These are phyloP conservation scores for Erythrobasidium hasegawianum DNA, from an alignment of 1,284 basidiomycete species.

Conservation along the genomic window DNA sequence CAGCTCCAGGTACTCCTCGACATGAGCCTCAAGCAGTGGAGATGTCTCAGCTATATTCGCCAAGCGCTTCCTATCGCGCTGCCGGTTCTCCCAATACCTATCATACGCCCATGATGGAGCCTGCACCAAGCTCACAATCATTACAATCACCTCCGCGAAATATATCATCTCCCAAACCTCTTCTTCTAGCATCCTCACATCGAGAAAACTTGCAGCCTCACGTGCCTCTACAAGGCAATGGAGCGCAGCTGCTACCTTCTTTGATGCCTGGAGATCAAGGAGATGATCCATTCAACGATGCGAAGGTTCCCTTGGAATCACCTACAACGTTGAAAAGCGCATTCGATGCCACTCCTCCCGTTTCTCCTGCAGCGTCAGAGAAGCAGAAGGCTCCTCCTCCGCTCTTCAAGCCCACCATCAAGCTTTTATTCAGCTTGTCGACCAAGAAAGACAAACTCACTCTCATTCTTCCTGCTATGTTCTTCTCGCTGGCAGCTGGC, in stretches of 20 bases:
- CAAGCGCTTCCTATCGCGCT: neutral
- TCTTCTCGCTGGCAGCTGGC: slow-evolving; percentile 66
- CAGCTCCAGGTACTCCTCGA: neutral
- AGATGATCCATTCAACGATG: slow-evolving; percentile 19
- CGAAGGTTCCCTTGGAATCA: neutral
- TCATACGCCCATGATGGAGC: neutral
- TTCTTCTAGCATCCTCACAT: neutral
- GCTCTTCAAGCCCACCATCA: slow-evolving; percentile 27
- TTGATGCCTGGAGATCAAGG: neutral
- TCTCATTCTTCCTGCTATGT: slow-evolving; percentile 63
- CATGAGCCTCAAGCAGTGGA: neutral
- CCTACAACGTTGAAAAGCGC: neutral
- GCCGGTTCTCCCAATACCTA: neutral
- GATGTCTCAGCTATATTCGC: neutral
- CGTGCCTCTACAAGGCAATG: neutral
- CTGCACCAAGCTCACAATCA: neutral
- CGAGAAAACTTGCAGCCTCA: neutral
- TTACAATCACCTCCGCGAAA: neutral
- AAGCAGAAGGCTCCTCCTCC: slow-evolving; percentile 22
- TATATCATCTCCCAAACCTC: slow-evolving; percentile 3
- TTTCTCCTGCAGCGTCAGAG: slow-evolving; percentile 20
- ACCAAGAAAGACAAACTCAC: slow-evolving; percentile 23
- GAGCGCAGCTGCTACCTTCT: slow-evolving; percentile 13
- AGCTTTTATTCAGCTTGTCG: slow-evolving; percentile 31
- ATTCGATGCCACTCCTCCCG: neutral